Percentiles rank a stretch among this genome's conserved stretches.
phyloP scores from a whole-genome alignment of 768 basidiomycete species.

The Amanita pallidorosea region DNA sequence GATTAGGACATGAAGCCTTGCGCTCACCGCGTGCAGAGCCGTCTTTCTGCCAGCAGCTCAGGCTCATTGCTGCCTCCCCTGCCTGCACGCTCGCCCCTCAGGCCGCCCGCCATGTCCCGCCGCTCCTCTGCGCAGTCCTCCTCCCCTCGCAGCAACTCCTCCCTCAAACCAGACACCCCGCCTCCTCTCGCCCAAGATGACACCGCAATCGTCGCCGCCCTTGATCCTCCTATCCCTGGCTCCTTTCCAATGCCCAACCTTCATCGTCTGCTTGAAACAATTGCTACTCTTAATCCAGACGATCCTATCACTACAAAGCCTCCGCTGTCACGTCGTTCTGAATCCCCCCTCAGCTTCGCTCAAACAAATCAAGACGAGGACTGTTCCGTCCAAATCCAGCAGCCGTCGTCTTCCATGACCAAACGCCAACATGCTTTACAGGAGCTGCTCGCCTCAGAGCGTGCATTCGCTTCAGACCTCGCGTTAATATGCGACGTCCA shows the following conservation, averaged over 20 bases:
- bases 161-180: neutral
- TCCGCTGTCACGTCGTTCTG: neutral
- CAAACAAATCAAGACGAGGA: neutral
- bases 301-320: neutral
- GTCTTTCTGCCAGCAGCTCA: slow-evolving; percentile 4
- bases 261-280: neutral
- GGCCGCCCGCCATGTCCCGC: slow-evolving; percentile 12
- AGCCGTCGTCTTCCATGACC: slow-evolving; percentile 23
- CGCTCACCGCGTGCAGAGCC: slow-evolving; percentile 1
- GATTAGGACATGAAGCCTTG: neutral
- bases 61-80: slow-evolving; percentile 7
- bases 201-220: neutral
- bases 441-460: slow-evolving; percentile 70
- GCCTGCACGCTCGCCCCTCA: slow-evolving; percentile 16
- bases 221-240: slow-evolving; percentile 7
- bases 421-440: slow-evolving; percentile 72
- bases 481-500: slow-evolving; percentile 70
- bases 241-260: slow-evolving; percentile 4
- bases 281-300: neutral
- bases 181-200: slow-evolving; percentile 2
- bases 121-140: slow-evolving; percentile 1
- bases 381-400: slow-evolving; percentile 8
- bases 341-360: slow-evolving; percentile 1
- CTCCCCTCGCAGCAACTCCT: neutral
- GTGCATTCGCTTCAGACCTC: slow-evolving; percentile 77